A percentile compares a stretch with the other conserved stretches of the same genome.
Conservation (phyloP, 2,329 filamentous ascomycete species). For the Cladosporium sp. region DNA sequence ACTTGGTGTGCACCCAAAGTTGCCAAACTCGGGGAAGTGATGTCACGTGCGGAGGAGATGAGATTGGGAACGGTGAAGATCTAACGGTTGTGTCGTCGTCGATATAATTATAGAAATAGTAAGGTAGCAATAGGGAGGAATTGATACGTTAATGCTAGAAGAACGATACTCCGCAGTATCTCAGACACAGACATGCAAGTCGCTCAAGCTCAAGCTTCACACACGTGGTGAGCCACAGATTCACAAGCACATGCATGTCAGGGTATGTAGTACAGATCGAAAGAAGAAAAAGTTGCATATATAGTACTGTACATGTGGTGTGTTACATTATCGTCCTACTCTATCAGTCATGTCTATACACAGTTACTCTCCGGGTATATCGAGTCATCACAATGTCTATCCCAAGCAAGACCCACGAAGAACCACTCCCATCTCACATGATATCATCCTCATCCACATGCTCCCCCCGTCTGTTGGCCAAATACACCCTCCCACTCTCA, state of each 20-base stretch:
- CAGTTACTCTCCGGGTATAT: neutral
- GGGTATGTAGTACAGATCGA: too few relatives aligned
- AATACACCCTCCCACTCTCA: slow-evolving; percentile 64
- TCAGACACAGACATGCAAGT: too few relatives aligned
- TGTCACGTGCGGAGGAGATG: neutral
- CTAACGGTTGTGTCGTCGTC: neutral
- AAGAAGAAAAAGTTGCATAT: too few relatives aligned
- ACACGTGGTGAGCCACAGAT: too few relatives aligned
- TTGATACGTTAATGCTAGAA: too few relatives aligned
- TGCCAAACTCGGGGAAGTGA: neutral
- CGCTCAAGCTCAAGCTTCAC: too few relatives aligned
- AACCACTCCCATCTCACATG: slow-evolving; percentile 6
- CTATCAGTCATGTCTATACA: neutral
- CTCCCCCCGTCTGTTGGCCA: slow-evolving; percentile 43
- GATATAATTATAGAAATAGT: neutral
- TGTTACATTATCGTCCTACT: neutral
- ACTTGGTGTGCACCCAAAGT: neutral
- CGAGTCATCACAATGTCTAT: neutral
- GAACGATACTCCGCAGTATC: too few relatives aligned
- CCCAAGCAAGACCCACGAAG: too few relatives aligned
- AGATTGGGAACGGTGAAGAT: neutral
- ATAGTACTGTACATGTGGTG: too few relatives aligned
- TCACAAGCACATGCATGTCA: too few relatives aligned
- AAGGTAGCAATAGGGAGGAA: too few relatives aligned
- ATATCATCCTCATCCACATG: slow-evolving; percentile 32